Evolutionary conservation across 257 asterid genomes (phyloP).

Genomic region (Ophiorrhiza pumila): DNA sequence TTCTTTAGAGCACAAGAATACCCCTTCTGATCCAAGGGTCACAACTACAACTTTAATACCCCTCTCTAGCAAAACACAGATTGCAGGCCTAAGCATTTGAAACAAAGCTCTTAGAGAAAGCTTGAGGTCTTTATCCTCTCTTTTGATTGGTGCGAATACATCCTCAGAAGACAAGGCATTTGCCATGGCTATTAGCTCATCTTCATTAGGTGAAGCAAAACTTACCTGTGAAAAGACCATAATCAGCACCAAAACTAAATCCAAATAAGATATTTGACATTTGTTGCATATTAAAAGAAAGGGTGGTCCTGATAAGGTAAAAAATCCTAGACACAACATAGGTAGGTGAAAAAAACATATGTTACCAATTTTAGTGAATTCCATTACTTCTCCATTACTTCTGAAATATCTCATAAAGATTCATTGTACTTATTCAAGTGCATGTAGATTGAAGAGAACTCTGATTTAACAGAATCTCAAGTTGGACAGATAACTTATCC

Average conservation of each 20-base stretch:
- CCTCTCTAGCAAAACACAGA: constrained; percentile 64
- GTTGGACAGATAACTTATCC: background rate
- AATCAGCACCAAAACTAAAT: constrained; percentile 7
- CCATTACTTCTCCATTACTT: background rate
- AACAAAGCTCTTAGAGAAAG: constrained; percentile 46
- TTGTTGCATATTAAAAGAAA: background rate
- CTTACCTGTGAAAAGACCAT: constrained; percentile 47
- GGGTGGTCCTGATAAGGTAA: background rate
- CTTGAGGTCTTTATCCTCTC: constrained; percentile 20
- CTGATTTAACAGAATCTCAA: background rate
- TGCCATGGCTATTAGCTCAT: constrained; percentile 95
- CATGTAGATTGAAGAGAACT: background rate
- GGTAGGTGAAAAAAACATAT: background rate
- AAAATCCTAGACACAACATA: background rate
- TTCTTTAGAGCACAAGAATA: constrained; percentile 60
- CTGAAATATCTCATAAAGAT: background rate
- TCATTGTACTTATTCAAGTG: background rate
- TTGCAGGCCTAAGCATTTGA: constrained; percentile 67
- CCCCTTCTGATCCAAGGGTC: constrained; percentile 81
- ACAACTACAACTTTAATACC: constrained; percentile 72
- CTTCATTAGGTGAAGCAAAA: constrained; percentile 87
- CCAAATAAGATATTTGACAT: background rate
- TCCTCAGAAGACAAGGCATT: constrained; percentile 52
- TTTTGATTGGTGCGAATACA: constrained; percentile 41
- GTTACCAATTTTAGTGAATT: background rate